Base-by-base conservation (phyloP, 108 stramenopile genomes). In the Pseudonitzschia multiseries region DNA sequence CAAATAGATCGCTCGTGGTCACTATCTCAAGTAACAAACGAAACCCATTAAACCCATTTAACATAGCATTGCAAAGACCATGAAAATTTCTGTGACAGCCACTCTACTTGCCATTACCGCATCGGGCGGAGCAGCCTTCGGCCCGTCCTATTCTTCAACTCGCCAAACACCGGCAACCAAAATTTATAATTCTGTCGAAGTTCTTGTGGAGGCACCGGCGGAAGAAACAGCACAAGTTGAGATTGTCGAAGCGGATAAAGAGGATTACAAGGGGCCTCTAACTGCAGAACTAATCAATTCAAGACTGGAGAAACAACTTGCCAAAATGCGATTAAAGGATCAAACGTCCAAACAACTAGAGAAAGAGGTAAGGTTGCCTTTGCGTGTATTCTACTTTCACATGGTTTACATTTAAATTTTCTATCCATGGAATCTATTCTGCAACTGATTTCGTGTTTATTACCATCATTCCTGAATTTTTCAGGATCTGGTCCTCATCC, bases 401-500 rank as follows among this genome's bases (percentile, higher is more conserved):
- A 20, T 24, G 3, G 27, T 21, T 2, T 44, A 4, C 44, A 48
- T 32, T 40, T 21, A 5, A 8, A 27, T 18, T 53, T 65, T 65
- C 65, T 22, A 31, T 74, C 31, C 65, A 57, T 31, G 43, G n/a
- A n/a, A 54, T 66, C 26, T 9, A 44, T 41, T 9, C 28, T 33
- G 24, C 46, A 1, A 42, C 18, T 48, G 13, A 18, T 52, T 17
- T 40, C 8, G 4, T 52, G 24, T 41, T 52, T 15, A 21, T 0
- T 71, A 17, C 20, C 54, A n/a, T n/a, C 31, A 5, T 69, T 46
- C 12, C 29, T 20, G 18, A 46, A 14, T 18, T 10, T 57, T 40
- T 42, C 77, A 93, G 92, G 88, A 91, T 65, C 75, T 93, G 69
- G 75, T 85, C 53, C 77, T 93, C 40, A 87, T 94, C 40, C 82